phyloP scores from a whole-genome alignment of 345 rosid species.

The Iberis pinnata region DNA sequence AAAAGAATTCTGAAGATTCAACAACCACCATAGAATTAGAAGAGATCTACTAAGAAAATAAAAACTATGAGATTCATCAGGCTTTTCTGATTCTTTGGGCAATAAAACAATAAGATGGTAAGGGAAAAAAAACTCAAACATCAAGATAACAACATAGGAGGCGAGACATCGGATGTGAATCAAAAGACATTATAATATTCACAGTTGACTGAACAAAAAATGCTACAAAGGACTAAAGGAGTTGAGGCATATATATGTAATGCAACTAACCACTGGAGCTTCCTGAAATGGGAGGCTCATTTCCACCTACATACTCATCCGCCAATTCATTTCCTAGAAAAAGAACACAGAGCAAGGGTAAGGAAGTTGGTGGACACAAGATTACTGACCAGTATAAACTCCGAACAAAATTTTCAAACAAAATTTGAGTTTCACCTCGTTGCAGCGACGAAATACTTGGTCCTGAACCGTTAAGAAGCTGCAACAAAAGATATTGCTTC shows the following conservation, averaged over 20 bases:
- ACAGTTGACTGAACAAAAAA: slow-evolving; percentile 3
- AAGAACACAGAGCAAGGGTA: slow-evolving; percentile 19
- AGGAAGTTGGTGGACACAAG: slow-evolving; percentile 4
- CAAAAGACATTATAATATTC: too few relatives aligned
- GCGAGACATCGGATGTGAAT: too few relatives aligned
- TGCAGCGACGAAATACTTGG: slow-evolving; percentile 73
- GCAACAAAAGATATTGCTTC: slow-evolving; percentile 19
- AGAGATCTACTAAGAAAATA: background rate
- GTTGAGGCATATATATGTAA: slow-evolving; percentile 4
- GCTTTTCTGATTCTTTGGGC: background rate
- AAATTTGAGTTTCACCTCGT: slow-evolving; percentile 54
- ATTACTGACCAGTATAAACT: slow-evolving; percentile 6
- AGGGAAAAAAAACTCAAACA: background rate
- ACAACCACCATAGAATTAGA: background rate
- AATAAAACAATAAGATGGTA: background rate
- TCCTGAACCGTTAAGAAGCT: slow-evolving; percentile 65
- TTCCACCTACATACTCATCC: slow-evolving; percentile 84
- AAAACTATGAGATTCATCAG: too few relatives aligned
- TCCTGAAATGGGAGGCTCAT: slow-evolving; percentile 65
- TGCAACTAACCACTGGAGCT: slow-evolving; percentile 47
- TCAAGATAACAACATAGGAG: slow-evolving; percentile 11
- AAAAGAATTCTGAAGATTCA: too few relatives aligned
- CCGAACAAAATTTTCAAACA: slow-evolving; percentile 12
- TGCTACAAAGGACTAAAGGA: slow-evolving; percentile 1
- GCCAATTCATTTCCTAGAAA: slow-evolving; percentile 51